These are phyloP conservation scores for Sparassis latifolia DNA, from an alignment of 1,284 basidiomycete species.

Conservation along the genomic window DNA sequence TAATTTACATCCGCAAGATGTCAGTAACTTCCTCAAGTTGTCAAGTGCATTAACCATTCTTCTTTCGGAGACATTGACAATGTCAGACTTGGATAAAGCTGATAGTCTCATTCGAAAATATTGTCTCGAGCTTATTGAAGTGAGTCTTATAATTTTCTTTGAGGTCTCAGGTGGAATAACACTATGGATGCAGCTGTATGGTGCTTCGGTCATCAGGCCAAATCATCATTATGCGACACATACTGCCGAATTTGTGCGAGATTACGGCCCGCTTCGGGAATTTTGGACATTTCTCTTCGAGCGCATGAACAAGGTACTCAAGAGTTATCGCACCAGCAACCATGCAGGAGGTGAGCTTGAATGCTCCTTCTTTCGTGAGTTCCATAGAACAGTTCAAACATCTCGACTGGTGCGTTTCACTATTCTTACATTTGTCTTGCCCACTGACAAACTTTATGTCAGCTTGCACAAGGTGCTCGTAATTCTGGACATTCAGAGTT, in stretches of 20 bases:
- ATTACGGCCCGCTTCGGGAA: conserved; percentile 19
- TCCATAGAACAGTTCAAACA: background rate
- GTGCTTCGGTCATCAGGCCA: background rate
- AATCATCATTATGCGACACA: conserved; percentile 2
- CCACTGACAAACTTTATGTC: too few relatives aligned
- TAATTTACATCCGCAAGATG: conserved; percentile 18
- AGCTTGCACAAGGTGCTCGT: too few relatives aligned
- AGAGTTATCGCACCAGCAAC: conserved; percentile 13
- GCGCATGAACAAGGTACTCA: conserved; percentile 22
- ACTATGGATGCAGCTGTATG: conserved; percentile 7
- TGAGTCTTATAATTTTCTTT: conserved; percentile 1
- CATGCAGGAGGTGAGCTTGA: conserved; percentile 16
- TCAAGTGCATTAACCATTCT: conserved; percentile 14
- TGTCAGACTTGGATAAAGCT: conserved; percentile 8
- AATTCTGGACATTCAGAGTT: too few relatives aligned
- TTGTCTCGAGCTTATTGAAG: conserved; percentile 12
- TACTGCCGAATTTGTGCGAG: conserved; percentile 9
- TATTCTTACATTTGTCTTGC: too few relatives aligned
- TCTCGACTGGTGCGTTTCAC: background rate
- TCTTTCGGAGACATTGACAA: conserved; percentile 7
- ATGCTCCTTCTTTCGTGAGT: conserved; percentile 14
- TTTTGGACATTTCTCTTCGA: conserved; percentile 24
- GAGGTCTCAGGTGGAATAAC: too few relatives aligned
- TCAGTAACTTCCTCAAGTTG: conserved; percentile 21
- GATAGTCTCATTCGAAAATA: conserved; percentile 18